These are phyloP conservation scores for Melanopsichium pennsylvanicum DNA, from an alignment of 1,284 basidiomycete genomes.

Conservation along the genomic window DNA sequence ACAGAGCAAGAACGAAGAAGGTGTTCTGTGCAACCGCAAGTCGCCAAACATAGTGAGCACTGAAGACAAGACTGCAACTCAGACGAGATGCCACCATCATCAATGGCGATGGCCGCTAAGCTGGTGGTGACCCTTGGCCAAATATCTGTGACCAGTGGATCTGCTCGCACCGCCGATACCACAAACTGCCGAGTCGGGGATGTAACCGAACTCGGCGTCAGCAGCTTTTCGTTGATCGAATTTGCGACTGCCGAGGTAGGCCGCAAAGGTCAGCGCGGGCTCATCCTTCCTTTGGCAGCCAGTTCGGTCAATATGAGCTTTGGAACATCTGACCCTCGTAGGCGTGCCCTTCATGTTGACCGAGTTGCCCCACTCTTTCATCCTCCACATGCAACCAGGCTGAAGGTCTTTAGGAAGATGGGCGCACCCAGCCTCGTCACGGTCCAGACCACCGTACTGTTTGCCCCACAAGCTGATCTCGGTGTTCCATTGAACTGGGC, in stretches of 20 bases:
- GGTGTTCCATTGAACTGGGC: slow-evolving; percentile 20
- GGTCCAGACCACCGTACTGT: slow-evolving; percentile 35
- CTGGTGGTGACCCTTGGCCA: not conserved
- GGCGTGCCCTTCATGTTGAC: slow-evolving; percentile 14
- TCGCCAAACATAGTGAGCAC: slow-evolving; percentile 1
- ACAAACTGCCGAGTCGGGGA: slow-evolving; percentile 24
- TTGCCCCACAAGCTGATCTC: slow-evolving; percentile 30
- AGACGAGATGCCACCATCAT: no score
- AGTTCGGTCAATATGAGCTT: slow-evolving; percentile 37
- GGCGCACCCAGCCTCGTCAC: slow-evolving; percentile 13
- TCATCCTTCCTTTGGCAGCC: slow-evolving; percentile 44
- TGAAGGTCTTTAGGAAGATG: slow-evolving; percentile 31
- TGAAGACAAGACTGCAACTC: no score
- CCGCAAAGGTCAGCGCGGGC: not conserved
- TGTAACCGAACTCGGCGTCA: no score
- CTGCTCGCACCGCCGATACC: slow-evolving; percentile 10
- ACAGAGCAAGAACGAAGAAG: no score
- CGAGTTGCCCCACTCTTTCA: slow-evolving; percentile 34
- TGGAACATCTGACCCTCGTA: slow-evolving; percentile 23
- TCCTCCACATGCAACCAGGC: slow-evolving; percentile 33
- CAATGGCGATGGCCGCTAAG: not conserved
- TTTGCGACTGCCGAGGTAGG: no score
- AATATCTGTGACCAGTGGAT: not conserved
- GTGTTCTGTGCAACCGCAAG: not conserved
- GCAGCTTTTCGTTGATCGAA: no score